A percentile compares a stretch with the other conserved stretches of the same genome.
These are phyloP conservation scores for Astrephomene gubernaculifera DNA, from an alignment of 139 green algal genomes.

Conservation along the genomic window DNA sequence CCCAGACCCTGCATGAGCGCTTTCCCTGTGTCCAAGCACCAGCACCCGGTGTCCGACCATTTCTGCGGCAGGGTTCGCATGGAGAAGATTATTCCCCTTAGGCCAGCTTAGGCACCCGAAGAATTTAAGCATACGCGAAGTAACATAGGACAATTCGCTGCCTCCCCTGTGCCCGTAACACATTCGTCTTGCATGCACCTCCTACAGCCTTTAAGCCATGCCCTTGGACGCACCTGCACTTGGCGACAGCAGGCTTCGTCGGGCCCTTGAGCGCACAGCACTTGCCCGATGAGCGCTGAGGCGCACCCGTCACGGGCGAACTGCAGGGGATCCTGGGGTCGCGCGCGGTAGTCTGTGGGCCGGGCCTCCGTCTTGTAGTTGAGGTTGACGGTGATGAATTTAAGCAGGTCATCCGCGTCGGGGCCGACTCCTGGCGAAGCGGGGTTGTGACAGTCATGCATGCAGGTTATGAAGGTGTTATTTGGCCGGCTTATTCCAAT, in stretches of 20 bases:
- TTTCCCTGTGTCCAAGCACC: constrained; percentile 25
- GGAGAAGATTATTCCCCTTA: no score
- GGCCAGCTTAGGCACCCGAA: no score
- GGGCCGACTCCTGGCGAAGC: constrained; percentile 26
- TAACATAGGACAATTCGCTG: no score
- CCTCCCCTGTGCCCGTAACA: no score
- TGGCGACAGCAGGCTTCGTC: constrained; percentile 24
- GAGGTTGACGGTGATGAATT: constrained; percentile 26
- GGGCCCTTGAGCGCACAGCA: constrained; percentile 34
- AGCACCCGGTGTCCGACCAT: constrained; percentile 40
- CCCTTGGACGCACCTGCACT: constrained; percentile 18
- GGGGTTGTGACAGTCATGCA: no score
- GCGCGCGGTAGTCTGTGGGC: neutral
- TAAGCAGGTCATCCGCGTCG: constrained; percentile 26
- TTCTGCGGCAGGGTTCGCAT: no score
- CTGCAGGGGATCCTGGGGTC: neutral
- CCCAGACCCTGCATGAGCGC: constrained; percentile 26
- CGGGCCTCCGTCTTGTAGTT: neutral
- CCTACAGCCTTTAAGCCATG: no score
- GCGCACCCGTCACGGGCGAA: constrained; percentile 32
- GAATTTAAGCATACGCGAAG: no score
- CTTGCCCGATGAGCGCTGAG: constrained; percentile 21
- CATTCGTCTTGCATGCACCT: no score
- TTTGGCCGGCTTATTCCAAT: no score
- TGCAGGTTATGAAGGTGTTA: no score